A percentile compares a stretch with the other conserved stretches of the same genome.
These are phyloP conservation scores for Allium cepa DNA, from an alignment of 106 monocot genomes.

Conservation along the genomic window DNA sequence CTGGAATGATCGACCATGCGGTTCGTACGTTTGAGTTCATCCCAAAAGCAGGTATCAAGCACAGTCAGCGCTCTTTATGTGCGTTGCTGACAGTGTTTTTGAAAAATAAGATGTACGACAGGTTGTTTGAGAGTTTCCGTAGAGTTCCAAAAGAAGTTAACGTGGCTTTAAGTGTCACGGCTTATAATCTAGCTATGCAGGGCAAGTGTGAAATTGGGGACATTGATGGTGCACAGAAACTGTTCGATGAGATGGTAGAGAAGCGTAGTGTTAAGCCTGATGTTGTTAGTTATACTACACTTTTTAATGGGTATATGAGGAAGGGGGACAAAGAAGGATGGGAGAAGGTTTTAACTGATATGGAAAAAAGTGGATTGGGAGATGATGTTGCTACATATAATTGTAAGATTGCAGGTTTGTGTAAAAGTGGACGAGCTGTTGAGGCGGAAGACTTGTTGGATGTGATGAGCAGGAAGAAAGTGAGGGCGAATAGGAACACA, in stretches of 20 bases:
- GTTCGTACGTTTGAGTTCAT: slow-evolving; percentile 25
- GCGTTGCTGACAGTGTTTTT: slow-evolving; percentile 55
- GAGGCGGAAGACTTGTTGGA: slow-evolving; percentile 68
- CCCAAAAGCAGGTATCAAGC: slow-evolving; percentile 11
- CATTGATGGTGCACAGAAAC: slow-evolving; percentile 17
- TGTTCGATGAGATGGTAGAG: slow-evolving; percentile 50
- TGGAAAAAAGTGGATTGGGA: slow-evolving; percentile 21
- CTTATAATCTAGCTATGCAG: slow-evolving; percentile 41
- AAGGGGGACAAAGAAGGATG: slow-evolving; percentile 26
- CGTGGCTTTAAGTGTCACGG: slow-evolving; percentile 27
- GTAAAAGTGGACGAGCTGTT: slow-evolving; percentile 24
- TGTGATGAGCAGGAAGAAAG: slow-evolving; percentile 32
- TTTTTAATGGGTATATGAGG: slow-evolving; percentile 53
- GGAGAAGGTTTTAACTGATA: slow-evolving; percentile 33
- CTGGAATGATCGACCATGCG: slow-evolving; percentile 40
- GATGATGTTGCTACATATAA: slow-evolving; percentile 45
- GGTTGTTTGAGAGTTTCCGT: slow-evolving; percentile 25
- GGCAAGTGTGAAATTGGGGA: slow-evolving; percentile 24
- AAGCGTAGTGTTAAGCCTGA: slow-evolving; percentile 30
- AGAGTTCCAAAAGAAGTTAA: slow-evolving; percentile 12
- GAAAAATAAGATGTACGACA: slow-evolving; percentile 24
- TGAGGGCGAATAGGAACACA: slow-evolving; percentile 36
- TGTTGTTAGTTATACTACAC: slow-evolving; percentile 37
- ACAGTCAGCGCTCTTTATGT: slow-evolving; percentile 50
- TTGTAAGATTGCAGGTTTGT: slow-evolving; percentile 37